Percentiles rank a stretch among this genome's conserved stretches.
Conservation (phyloP, 495 filamentous ascomycete genomes). For the Neurospora sp. region DNA sequence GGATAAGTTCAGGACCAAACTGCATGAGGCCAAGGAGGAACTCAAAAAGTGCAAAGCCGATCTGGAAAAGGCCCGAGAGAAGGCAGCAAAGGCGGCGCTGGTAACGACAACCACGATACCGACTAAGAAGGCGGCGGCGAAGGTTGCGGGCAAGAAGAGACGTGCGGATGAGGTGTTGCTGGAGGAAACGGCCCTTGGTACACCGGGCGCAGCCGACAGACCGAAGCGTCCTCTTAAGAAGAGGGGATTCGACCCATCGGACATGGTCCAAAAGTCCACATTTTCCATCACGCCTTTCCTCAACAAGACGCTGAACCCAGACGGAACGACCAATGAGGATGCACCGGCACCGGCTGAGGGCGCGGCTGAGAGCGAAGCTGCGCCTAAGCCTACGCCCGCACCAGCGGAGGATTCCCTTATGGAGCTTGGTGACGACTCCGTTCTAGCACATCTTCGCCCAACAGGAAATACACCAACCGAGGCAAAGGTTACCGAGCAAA, state of each 20-base stretch:
- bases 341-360: not conserved
- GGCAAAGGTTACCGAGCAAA: conserved; percentile 38
- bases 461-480: conserved; percentile 19
- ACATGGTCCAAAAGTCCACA: conserved; percentile 71
- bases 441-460: conserved; percentile 9
- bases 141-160: conserved; percentile 25
- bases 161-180: conserved; percentile 26
- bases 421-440: conserved; percentile 8
- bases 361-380: not conserved
- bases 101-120: conserved; percentile 18
- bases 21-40: conserved; percentile 55
- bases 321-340: conserved; percentile 1
- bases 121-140: conserved; percentile 28
- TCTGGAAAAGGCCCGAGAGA: conserved; percentile 28
- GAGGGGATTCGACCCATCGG: conserved; percentile 39
- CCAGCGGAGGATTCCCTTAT: conserved; percentile 2
- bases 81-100: conserved; percentile 5
- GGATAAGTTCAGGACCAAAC: conserved; percentile 55
- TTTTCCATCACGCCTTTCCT: conserved; percentile 92
- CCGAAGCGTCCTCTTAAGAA: conserved; percentile 37
- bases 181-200: conserved; percentile 27
- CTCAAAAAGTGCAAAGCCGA: conserved; percentile 49
- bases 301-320: conserved; percentile 57
- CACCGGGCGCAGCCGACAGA: conserved; percentile 26
- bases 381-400: conserved; percentile 6